Evolutionary conservation across 768 basidiomycete species (phyloP), one percentile per base, ranked within the genome.

Genomic region (Holtermannia corniformis): DNA sequence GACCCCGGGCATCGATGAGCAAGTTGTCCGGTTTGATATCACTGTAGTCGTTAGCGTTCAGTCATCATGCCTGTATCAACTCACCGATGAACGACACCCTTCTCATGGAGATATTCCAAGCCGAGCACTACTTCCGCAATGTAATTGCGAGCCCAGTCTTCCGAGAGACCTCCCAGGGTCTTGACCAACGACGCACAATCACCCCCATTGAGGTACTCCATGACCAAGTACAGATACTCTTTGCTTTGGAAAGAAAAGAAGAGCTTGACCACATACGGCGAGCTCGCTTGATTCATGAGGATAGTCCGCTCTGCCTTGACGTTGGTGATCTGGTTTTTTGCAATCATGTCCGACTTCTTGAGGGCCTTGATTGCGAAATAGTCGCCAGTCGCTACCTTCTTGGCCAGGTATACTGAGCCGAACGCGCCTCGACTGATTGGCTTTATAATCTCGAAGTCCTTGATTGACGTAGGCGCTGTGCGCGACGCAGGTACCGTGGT

Each of bases 271-370:
- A 97, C 95, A 66, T 97, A 93, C 14, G 95, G 93, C 7, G 91
- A 95, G 72, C 95, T 91, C 1, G 93, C 87, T 73, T 97, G 93
- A 71, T 91, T 91, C 95, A 99, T 99, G 61, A 99, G 79, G 65
- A 99, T 99, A 84, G 95, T 97, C 52, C 95, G 81, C 76, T 99
- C 95, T 1, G 95, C 95, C 75, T 97, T 97, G 72, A 99, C 95
- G 70, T 97, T 99, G 46, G 95, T 97, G 71, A 99, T 93, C 73
- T 99, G 95, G 76, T 99, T 99, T 80, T 99, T 99, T 40, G 95
- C 88, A 71, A 99, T 97, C 95, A 99, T 99, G 74, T 99, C 95
- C n/a, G 91, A 89, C 77, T 99, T 99, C 77, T 93, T 96, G 69
- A 99, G 75, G n/a, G 97, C 92, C 74, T 99, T 99, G 81, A 99